Evolutionary conservation across 2,329 filamentous ascomycete species (phyloP).

Genomic region (Trichophaea hybrida): DNA sequence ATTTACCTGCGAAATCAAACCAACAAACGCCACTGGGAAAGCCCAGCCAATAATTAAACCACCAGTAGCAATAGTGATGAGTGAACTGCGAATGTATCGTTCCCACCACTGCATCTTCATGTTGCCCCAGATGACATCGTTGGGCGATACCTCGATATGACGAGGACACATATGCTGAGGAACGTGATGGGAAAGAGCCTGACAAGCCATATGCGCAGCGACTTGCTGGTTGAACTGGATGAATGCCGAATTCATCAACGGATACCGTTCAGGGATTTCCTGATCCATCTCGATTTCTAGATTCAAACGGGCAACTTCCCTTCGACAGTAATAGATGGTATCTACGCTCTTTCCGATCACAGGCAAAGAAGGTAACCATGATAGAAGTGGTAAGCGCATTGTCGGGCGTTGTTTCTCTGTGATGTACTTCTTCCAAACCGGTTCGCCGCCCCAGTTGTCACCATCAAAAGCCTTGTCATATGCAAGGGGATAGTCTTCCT

Average conservation of each 20-base stretch:
- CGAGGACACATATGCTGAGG: constrained; percentile 89
- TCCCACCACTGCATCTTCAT: constrained; percentile 95
- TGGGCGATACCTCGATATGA: constrained; percentile 82
- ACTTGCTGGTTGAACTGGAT: constrained; percentile 98
- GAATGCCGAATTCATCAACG: constrained; percentile 89
- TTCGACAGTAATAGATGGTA: constrained; percentile 80
- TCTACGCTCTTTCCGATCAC: constrained; percentile 81
- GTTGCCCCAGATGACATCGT: constrained; percentile 92
- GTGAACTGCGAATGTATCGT: constrained; percentile 55
- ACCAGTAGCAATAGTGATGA: constrained; percentile 50
- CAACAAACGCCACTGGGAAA: constrained; percentile 78
- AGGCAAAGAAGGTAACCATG: constrained; percentile 66
- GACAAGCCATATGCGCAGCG: constrained; percentile 94
- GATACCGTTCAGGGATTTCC: constrained; percentile 67
- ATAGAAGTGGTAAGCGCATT: constrained; percentile 53
- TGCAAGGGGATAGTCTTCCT: constrained; percentile 44
- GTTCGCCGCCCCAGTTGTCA: constrained; percentile 46
- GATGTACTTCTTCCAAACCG: constrained; percentile 71
- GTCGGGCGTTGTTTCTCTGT: constrained; percentile 71
- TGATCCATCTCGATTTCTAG: constrained; percentile 87
- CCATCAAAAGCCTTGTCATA: constrained; percentile 47
- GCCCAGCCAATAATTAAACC: constrained; percentile 81
- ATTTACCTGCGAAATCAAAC: constrained; percentile 63
- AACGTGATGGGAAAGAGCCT: constrained; percentile 76
- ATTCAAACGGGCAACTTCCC: constrained; percentile 74